Percentiles rank a stretch among this genome's conserved stretches.
These are phyloP conservation scores for Starmerella vaccinii DNA, from an alignment of 805 yeast species.

Conservation along the genomic window DNA sequence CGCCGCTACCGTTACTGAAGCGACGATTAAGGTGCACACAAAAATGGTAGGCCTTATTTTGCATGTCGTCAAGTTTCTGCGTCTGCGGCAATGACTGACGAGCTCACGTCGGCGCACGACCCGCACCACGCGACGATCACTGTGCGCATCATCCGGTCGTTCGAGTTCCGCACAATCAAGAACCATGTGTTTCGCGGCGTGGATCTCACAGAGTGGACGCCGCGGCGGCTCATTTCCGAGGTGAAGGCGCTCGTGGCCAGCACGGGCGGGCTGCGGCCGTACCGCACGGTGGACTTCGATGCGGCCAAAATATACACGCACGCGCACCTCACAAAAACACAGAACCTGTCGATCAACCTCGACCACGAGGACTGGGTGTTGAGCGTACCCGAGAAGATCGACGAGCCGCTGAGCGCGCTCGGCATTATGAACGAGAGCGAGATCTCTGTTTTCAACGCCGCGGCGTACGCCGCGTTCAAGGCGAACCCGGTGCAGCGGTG, in stretches of 20 bases:
- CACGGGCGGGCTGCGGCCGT: slow-evolving; percentile 68
- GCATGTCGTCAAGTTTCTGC: background rate
- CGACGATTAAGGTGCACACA: background rate
- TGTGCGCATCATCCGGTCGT: slow-evolving; percentile 77
- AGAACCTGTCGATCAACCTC: slow-evolving; percentile 82
- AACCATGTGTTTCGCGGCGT: slow-evolving; percentile 60
- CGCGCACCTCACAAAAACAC: slow-evolving; percentile 90
- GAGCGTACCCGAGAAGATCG: slow-evolving; percentile 26
- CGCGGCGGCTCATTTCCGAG: slow-evolving; percentile 48
- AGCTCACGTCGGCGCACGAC: slow-evolving; percentile 16
- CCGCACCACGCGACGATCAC: slow-evolving; percentile 54
- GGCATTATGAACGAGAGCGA: slow-evolving; percentile 78
- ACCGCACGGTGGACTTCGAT: slow-evolving; percentile 56
- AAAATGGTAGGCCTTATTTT: background rate
- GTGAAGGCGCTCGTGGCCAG: slow-evolving; percentile 41
- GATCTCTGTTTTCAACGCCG: slow-evolving; percentile 63
- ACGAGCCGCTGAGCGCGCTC: slow-evolving; percentile 40
- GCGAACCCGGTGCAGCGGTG: slow-evolving; percentile 85
- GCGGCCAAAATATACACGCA: slow-evolving; percentile 80
- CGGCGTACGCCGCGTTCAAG: slow-evolving; percentile 58
- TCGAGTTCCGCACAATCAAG: slow-evolving; percentile 80
- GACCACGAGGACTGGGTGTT: slow-evolving; percentile 74
- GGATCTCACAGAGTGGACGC: slow-evolving; percentile 60
- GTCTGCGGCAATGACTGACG: background rate
- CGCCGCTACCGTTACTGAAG: background rate